Evolutionary conservation across 768 basidiomycete genomes (phyloP), one percentile per base, ranked within the genome.

Genomic region (Leccinum truebloodii): DNA sequence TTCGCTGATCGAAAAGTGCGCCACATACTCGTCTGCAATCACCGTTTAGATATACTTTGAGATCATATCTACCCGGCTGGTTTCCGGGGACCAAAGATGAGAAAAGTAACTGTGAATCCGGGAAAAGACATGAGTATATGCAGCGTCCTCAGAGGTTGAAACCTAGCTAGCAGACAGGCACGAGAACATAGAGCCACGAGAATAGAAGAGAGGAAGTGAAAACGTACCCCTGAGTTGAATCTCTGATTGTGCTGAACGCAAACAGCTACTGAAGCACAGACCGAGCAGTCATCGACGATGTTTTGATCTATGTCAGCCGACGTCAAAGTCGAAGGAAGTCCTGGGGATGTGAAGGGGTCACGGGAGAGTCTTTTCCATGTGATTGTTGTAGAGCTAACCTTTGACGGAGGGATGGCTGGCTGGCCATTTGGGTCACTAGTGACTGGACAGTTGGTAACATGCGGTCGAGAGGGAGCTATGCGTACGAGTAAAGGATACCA

Each of bases 211-310:
- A 53, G 7, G 30, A 53, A 48, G 39, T 35, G 39, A 35, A 39
- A 32, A 63, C 79, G 59, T 69, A 88, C 91, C 68, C 78, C 76
- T 0, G 87, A 86, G 32, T 76, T 73, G 72, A 86, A 90, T 59
- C 81, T 76, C 24, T 76, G 74, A 48, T 74, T 79, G 70, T 97
- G 90, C 65, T 88, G 87, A 44, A 95, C 74, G 63, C 89, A 94
- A 6, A 94, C 86, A 14, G 88, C 86, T 12, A 97, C 80, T 0
- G 91, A 89, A 0, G 92, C 91, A 54, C 94, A 93, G 3, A 97
- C 82, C 0, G 95, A 97, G 71, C 95, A 98, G 67, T 97, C 93
- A 12, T 88, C 86, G 13, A 95, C 85, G 22, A 89, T 81, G 52
- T 89, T 87, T 72, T 98, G 95, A n/a, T 84, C 74, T 57, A 97